Percentiles rank a stretch among this genome's conserved stretches.
Conservation (phyloP, 768 basidiomycete genomes). For the Piloderma croceum region DNA sequence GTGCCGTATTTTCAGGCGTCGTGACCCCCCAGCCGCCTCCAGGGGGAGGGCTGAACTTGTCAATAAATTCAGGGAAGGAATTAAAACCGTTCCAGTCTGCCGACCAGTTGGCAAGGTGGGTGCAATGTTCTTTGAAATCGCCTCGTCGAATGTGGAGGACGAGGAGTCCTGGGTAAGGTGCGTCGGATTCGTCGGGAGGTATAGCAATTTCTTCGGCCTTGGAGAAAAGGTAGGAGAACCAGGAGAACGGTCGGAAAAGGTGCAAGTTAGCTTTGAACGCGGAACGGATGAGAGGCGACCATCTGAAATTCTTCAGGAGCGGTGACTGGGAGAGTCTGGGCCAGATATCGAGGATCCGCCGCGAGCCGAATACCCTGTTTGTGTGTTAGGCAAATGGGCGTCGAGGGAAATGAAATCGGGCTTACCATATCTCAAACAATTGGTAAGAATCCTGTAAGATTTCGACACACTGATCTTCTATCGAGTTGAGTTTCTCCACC, state of each 20-base stretch:
- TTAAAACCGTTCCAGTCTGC: constrained; percentile 49
- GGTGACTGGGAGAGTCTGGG: constrained; percentile 45
- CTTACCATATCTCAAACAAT: constrained; percentile 52
- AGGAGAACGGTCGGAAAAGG: constrained; percentile 27
- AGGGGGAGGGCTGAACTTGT: constrained; percentile 31
- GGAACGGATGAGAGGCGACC: constrained; percentile 56
- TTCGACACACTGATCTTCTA: constrained; percentile 47
- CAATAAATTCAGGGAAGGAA: constrained; percentile 44
- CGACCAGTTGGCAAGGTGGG: constrained; percentile 33
- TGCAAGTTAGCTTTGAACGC: constrained; percentile 42
- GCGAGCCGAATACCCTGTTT: constrained; percentile 45
- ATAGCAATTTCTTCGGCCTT: constrained; percentile 11
- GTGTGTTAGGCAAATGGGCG: not conserved
- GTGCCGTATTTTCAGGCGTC: constrained; percentile 25
- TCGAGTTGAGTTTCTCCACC: constrained; percentile 38
- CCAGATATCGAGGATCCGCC: constrained; percentile 40
- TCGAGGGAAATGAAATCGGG: constrained; percentile 4
- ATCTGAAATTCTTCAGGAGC: constrained; percentile 42
- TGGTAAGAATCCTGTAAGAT: constrained; percentile 31
- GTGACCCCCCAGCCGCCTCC: constrained; percentile 13
- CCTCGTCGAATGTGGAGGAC: constrained; percentile 55
- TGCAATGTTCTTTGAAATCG: constrained; percentile 48
- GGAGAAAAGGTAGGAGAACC: constrained; percentile 18
- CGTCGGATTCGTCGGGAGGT: constrained; percentile 11
- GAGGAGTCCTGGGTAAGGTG: constrained; percentile 41